Base-by-base conservation (phyloP, 768 basidiomycete genomes). In the Lactarius pseudohatsudake region DNA sequence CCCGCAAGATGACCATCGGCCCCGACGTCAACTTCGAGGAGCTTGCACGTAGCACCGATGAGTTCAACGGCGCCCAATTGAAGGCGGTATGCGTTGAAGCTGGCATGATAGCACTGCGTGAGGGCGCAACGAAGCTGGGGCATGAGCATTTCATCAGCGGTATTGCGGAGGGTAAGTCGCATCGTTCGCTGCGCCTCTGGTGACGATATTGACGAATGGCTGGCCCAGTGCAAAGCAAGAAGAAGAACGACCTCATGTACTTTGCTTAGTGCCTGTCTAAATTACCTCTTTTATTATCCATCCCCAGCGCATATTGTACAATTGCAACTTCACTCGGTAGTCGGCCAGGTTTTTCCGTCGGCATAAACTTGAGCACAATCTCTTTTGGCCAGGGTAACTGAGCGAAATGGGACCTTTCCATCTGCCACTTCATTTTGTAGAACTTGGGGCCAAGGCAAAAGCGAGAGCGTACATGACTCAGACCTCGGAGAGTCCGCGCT, bases 51-150 rank as follows among this genome's bases (percentile, higher is more conserved):
- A 96, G 92, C 76, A 96, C 97, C 57, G 97, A 98, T 72, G 97
- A 99, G 75, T 98, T 99, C 79, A 98, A 98, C 74, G 96, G 88
- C n/a, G 94, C 94, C 8, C 93, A 95, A 76, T 78, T 97, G 73
- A 97, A 98, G 81, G 97, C 96, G 0, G 96, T 97, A 3, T 98
- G 96, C 78, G 97, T 99, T 1, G 97, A 99, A 79, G 97, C 97
- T 47, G 97, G 97, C 65, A 99, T 99, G 97, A 97, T 98, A 73
- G 93, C 96, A 8, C 79, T 98, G 47, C 81, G 97, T 71, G 96
- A 98, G 77, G 96, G 96, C 36, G 93, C 94, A 18, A 86, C 86
- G 18, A 90, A 89, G 76, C 78, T 98, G 64, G 87, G 85, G 34
- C 96, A 98, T 72, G 97, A 99, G 76, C 95, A 98, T 76, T 98